Percentiles rank a stretch among this genome's conserved stretches.
Conservation (phyloP, 1,284 basidiomycete species). For the Cutaneotrichosporon cavernicola region DNA sequence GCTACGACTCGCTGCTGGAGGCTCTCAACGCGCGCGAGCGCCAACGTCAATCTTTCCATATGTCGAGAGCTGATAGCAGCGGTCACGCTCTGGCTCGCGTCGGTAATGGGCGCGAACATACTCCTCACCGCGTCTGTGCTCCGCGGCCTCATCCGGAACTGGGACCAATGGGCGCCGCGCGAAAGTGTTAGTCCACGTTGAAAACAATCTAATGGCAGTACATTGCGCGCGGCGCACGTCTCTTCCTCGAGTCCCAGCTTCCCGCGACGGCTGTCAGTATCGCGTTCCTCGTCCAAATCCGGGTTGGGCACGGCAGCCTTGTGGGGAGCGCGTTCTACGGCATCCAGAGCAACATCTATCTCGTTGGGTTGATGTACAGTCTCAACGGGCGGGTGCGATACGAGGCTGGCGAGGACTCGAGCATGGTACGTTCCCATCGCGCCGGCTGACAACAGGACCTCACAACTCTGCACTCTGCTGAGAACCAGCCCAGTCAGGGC, state of each 20-base stretch:
- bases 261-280: constrained; percentile 34
- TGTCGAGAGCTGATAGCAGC: neutral
- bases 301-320: constrained; percentile 30
- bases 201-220: constrained; percentile 15
- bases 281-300: constrained; percentile 32
- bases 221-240: constrained; percentile 32
- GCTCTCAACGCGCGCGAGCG: neutral
- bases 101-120: constrained; percentile 32
- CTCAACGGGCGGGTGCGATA: constrained; percentile 32
- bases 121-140: constrained; percentile 36
- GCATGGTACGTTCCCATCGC: neutral
- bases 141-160: constrained; percentile 29
- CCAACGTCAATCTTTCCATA: constrained; percentile 6
- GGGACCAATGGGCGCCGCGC: constrained; percentile 38
- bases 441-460: neutral
- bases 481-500: too few relatives aligned
- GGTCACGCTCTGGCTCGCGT: constrained; percentile 17
- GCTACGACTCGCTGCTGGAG: neutral
- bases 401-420: neutral
- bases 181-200: constrained; percentile 24
- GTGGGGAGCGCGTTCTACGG: constrained; percentile 34
- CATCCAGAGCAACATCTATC: constrained; percentile 36
- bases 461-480: too few relatives aligned
- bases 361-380: constrained; percentile 35
- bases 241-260: constrained; percentile 41